phyloP scores from a whole-genome alignment of 2,329 filamentous ascomycete genomes.

The Xylaria sp. region DNA sequence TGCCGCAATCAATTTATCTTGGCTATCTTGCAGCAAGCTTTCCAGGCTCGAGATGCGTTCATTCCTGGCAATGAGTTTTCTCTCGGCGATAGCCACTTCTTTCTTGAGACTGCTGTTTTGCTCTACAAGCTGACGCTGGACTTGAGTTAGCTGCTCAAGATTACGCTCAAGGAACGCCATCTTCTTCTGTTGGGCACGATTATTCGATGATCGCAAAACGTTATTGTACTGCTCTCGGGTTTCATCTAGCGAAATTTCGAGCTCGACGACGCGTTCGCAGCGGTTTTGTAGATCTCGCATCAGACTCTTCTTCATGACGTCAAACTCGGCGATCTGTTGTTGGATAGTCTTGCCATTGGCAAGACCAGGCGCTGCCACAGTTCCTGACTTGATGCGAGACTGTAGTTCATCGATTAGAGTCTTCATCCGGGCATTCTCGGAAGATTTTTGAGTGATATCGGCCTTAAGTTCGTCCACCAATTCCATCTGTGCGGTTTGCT shows the following conservation, averaged over 20 bases:
- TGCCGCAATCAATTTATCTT: constrained; percentile 96
- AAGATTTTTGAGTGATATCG: constrained; percentile 78
- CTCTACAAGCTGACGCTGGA: constrained; percentile 96
- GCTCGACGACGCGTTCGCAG: constrained; percentile 96
- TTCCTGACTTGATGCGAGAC: constrained; percentile 73
- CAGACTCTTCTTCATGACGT: constrained; percentile 99
- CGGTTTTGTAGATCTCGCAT: constrained; percentile 99
- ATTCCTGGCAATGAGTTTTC: constrained; percentile 95
- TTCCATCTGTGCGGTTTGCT: constrained; percentile 77
- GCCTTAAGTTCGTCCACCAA: constrained; percentile 80
- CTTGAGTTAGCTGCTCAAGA: constrained; percentile 95
- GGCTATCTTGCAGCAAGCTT: constrained; percentile 90
- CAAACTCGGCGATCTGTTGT: constrained; percentile 98
- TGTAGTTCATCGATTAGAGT: constrained; percentile 83
- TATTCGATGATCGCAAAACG: constrained; percentile 94
- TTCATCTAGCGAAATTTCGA: constrained; percentile 97
- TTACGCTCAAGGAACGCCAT: constrained; percentile 99
- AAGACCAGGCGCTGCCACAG: constrained; percentile 65
- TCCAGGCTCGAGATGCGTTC: constrained; percentile 97
- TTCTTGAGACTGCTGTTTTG: constrained; percentile 98
- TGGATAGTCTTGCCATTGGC: constrained; percentile 90
- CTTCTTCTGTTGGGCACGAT: constrained; percentile 99
- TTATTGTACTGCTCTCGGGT: constrained; percentile 99
- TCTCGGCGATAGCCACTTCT: constrained; percentile 97
- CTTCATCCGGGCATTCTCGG: constrained; percentile 85